A percentile compares a stretch with the other conserved stretches of the same genome.
phyloP scores from a whole-genome alignment of 371 early-diverging fungal species.

The Blastocladiella emersonii region DNA sequence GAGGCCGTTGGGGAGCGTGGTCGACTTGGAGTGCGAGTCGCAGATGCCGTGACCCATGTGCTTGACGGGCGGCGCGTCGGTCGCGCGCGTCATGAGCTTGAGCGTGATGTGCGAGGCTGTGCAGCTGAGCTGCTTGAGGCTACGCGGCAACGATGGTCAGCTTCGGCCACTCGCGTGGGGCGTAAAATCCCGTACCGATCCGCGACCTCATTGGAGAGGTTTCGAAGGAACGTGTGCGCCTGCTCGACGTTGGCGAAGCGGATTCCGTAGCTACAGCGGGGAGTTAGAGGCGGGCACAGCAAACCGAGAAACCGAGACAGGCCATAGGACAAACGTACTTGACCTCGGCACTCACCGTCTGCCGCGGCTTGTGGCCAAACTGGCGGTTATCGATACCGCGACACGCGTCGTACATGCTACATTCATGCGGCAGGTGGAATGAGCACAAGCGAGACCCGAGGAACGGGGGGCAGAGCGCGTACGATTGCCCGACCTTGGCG shows the following conservation, averaged over 20 bases:
- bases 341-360: slow-evolving; percentile 57
- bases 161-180: too few relatives aligned
- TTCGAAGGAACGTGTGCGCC: slow-evolving; percentile 30
- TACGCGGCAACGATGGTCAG: too few relatives aligned
- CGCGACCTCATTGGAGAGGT: slow-evolving; percentile 21
- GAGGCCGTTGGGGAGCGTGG: slow-evolving; percentile 21
- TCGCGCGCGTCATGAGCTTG: slow-evolving; percentile 33
- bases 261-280: slow-evolving; percentile 52
- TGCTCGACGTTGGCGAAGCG: slow-evolving; percentile 56
- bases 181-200: too few relatives aligned
- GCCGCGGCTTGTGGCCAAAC: slow-evolving; percentile 45
- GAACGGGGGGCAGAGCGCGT: too few relatives aligned
- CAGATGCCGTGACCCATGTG: slow-evolving; percentile 52
- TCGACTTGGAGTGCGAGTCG: slow-evolving; percentile 43
- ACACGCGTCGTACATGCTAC: background rate
- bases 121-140: too few relatives aligned
- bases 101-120: slow-evolving; percentile 35
- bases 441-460: slow-evolving; percentile 33
- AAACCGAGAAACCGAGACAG: slow-evolving; percentile 26
- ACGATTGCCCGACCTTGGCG: slow-evolving; percentile 45
- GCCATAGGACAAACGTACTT: slow-evolving; percentile 7
- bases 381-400: slow-evolving; percentile 63
- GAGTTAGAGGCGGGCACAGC: background rate
- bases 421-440: too few relatives aligned
- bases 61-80: slow-evolving; percentile 28